Base-by-base conservation (phyloP, 225 moss, liverwort and hornwort genomes). In the Polytrichum formosum region DNA sequence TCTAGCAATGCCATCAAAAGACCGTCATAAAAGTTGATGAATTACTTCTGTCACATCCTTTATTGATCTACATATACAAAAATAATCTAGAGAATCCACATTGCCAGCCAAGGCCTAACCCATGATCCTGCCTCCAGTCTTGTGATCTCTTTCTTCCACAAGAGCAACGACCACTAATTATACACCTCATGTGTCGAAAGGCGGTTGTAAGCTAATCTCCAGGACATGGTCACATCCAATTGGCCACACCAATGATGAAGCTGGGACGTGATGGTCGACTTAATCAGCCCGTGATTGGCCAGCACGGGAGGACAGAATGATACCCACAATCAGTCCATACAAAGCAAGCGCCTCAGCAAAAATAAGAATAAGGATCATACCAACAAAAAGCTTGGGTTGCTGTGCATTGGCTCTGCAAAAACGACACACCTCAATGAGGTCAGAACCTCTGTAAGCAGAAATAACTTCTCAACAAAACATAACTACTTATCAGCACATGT, bases 291-390 rank as follows among this genome's bases (percentile, higher is more conserved):
- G 77, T 1, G 91, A 94, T 72, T 94, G 93, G 2, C 91, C 93
- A 30, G 90, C 72, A 26, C 91, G 93, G 46, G 91, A 94, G 1
- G 91, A 94, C 74, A 94, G 56, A 68, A 94, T 94, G 65, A 94
- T 94, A 54, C 93, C 91, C 66, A 94, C 91, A 20, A 94, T 94
- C 0, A 94, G 82, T 28, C 93, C 93, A 53, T 94, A 94, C 73
- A 94, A 77, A 27, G 94, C 94, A 17, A 90, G 90, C 71, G 94
- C 94, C 83, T 94, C 91, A 0, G 94, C 91, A 60, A 94, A 94
- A 83, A 94, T 94, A n/a, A 94, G 82, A 59, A 94, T 94, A 53
- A 93, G 31, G n/a, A 94, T 94, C 94, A 94, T 94, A 60, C 94
- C 90, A 20, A 94, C 94, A 53, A 88, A 94, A 59, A 94, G 90